Evolutionary conservation across 1,284 basidiomycete genomes (phyloP), one percentile per base, ranked within the genome.

Genomic region (Melampsora larici-populina): DNA sequence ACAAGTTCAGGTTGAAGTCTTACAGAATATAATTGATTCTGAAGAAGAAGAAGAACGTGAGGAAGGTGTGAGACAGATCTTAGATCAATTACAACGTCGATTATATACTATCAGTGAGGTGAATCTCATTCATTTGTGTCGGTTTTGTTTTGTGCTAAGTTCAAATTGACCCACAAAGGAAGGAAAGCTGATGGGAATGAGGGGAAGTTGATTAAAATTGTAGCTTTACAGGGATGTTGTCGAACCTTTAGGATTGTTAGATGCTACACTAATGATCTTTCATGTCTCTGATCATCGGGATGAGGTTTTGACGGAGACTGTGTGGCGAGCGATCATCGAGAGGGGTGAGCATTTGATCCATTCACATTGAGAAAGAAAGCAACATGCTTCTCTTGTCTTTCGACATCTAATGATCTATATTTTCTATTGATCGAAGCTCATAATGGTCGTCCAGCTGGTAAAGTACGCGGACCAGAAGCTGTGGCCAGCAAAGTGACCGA

Each of bases 221-320:
- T 81, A 95, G 92, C 87, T 99, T 67, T 99, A 93, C 83, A 90
- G 91, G 85, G 87, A 90, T 78, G 96, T 92, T 82, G 95, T 94
- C 0, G 88, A 94, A 73, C 92, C 94, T 0, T 92, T 95, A 80
- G 89, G 92, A 80, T 86, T 98, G 46, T 89, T 91, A 15, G 88
- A 90, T 68, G 89, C 93, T 82, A 93, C 96, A 83, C 87, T 99
- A 26, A 87, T 97, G 49, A 94, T 97, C 82, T 87, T 98, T 78
- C 92, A 97, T 82, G 91, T 96, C 5, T 93, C 97, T 9, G 94
- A 96, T 83, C 92, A 95, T 82, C 89, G 90, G 21, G 93, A 99
- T 81, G 89, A 92, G 78, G 88, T 87, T 71, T 85, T 97, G 40
- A 90, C 93, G 9, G 87, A 88, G 67, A 89, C 91, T 2, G 93